Percentiles rank a stretch among this genome's conserved stretches.
Conservation (phyloP, 768 basidiomycete genomes). For the Mycena kentingensis region DNA sequence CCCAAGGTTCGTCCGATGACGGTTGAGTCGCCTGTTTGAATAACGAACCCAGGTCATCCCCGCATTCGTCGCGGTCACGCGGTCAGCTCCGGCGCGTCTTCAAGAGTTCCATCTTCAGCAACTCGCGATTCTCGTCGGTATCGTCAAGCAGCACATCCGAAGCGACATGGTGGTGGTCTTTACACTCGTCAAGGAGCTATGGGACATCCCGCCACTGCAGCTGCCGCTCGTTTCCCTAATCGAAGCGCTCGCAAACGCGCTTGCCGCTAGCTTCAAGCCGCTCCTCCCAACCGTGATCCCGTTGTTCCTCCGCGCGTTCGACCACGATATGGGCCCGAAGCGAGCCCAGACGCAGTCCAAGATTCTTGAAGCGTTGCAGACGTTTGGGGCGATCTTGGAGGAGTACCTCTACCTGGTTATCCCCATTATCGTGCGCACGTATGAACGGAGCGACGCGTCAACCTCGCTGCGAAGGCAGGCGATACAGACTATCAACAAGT, state of each 20-base stretch:
- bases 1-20: constrained; percentile 64
- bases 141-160: constrained; percentile 96
- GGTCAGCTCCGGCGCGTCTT: constrained; percentile 74
- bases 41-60: constrained; percentile 74
- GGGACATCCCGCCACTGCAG: constrained; percentile 84
- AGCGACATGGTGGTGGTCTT: constrained; percentile 89
- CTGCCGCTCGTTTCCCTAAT: constrained; percentile 90
- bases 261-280: constrained; percentile 97
- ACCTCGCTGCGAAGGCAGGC: constrained; percentile 81
- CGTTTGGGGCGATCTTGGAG: constrained; percentile 95
- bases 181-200: constrained; percentile 82
- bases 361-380: constrained; percentile 91
- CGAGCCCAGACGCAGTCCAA: constrained; percentile 79
- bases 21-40: constrained; percentile 12
- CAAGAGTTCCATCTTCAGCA: constrained; percentile 96
- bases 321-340: constrained; percentile 84
- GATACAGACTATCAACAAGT: constrained; percentile 85
- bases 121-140: constrained; percentile 90
- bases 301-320: constrained; percentile 86
- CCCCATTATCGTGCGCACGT: constrained; percentile 89
- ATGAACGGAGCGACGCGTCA: constrained; percentile 78
- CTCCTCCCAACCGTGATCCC: constrained; percentile 91
- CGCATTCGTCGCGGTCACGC: constrained; percentile 87
- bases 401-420: constrained; percentile 97
- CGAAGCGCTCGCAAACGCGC: constrained; percentile 88